Percentiles rank a stretch among this genome's conserved stretches.
Evolutionary conservation across 768 basidiomycete genomes (phyloP).

Genomic region (Lentinula sp.): DNA sequence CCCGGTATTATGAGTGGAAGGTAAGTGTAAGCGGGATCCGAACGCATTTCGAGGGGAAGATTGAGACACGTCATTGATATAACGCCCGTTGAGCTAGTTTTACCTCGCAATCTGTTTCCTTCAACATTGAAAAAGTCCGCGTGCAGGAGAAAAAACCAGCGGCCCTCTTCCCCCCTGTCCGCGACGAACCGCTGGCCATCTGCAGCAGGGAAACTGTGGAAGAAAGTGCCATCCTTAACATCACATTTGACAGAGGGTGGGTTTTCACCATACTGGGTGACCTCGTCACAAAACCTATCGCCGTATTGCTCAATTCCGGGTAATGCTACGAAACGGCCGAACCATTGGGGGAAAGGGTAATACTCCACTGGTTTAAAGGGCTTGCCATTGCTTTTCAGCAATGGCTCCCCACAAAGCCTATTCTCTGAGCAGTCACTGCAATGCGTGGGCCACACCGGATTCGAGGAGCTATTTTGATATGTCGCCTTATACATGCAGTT

Average conservation of each 20-base stretch:
- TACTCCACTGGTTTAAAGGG: conserved; percentile 2
- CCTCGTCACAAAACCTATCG: not conserved
- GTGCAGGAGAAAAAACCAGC: conserved; percentile 5
- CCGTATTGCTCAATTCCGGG: not conserved
- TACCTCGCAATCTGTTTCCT: not conserved
- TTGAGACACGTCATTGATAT: not conserved
- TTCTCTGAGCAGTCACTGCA: too few species aligned
- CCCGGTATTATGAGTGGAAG: not conserved
- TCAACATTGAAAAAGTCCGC: conserved; percentile 4
- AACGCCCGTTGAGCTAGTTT: not conserved
- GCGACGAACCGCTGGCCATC: not conserved
- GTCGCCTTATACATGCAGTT: too few species aligned
- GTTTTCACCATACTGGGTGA: not conserved
- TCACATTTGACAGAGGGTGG: not conserved
- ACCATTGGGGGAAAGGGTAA: conserved; percentile 6
- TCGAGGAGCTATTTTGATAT: too few species aligned
- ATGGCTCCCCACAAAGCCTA: too few species aligned
- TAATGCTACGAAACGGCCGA: not conserved
- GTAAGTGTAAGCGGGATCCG: conserved; percentile 2
- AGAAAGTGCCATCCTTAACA: not conserved
- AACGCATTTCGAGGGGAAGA: conserved; percentile 1
- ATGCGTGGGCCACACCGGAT: too few species aligned
- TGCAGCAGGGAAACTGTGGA: not conserved
- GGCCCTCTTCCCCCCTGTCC: not conserved
- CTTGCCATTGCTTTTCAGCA: not conserved